Evolutionary conservation across 768 basidiomycete genomes (phyloP), one percentile per base, ranked within the genome.

Genomic region (Psilocybe azurescens): DNA sequence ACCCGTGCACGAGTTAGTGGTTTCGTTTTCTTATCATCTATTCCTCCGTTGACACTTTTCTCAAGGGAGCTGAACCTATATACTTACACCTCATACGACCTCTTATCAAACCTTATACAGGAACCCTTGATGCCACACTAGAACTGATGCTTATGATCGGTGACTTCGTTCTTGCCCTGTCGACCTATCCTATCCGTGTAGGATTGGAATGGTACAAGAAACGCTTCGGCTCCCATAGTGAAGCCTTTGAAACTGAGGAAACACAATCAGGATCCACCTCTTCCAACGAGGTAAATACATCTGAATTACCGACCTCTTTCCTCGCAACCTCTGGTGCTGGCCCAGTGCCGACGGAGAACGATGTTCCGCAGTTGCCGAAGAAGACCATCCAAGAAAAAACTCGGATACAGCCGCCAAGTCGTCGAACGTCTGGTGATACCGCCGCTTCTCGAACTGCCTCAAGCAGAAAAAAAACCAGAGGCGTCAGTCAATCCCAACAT

Each of bases 11-110:
- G 88, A 74, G 93, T 90, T 14, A 36, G 70, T 61, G 86, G 77
- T 46, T 57, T 49, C 36, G 10, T 38, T n/a, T 9, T 36, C 14
- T 16, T 44, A 36, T 36, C n/a, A 53, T 32, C 28, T 29, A 32
- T 44, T 61, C 16, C 63, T 28, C 16, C 47, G 13, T 44, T 20
- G 28, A 39, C 38, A 41, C 3, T 36, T 33, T 39, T 16, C 50
- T 32, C 33, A 67, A 95, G 93, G 92, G 91, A 29, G 91, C 94
- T 30, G 94, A 95, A 74, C 94, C 93, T 6, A 83, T 95, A 49
- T 93, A 86, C 68, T 79, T 95, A 18, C 90, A 95, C 72, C 74
- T 94, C 58, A 82, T 95, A 10, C 90, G 93, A 18, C 93, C 94
- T 14, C 69, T 90, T 33, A 72, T 94, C 67, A 90, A 88, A 69